These are phyloP conservation scores for Silene uniflora DNA, from an alignment of 148 eudicot genomes.

Conservation along the genomic window DNA sequence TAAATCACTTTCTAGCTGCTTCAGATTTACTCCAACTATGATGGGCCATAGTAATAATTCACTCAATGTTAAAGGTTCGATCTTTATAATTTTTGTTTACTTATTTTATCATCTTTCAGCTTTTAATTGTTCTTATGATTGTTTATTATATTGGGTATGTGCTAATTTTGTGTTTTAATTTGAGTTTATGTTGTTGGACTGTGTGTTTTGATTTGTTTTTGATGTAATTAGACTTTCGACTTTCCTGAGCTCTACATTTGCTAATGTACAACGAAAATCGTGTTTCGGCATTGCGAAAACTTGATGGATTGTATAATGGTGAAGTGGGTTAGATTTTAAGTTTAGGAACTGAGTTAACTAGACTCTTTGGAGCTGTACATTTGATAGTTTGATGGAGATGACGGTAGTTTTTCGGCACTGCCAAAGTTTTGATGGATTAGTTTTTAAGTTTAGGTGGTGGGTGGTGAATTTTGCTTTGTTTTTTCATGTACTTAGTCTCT, in stretches of 20 bases:
- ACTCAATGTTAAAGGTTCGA: slow-evolving; percentile 28
- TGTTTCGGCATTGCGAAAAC: background rate
- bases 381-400: too few relatives aligned
- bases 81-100: background rate
- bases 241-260: background rate
- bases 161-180: background rate
- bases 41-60: slow-evolving; percentile 20
- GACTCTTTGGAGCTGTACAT: too few relatives aligned
- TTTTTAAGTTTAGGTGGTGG: background rate
- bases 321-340: too few relatives aligned
- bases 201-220: background rate
- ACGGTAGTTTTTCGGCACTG: too few relatives aligned
- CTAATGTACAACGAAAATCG: background rate
- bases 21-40: slow-evolving; percentile 23
- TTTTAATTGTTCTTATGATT: background rate
- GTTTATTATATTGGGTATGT: background rate
- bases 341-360: too few relatives aligned
- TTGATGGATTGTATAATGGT: background rate
- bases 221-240: too few relatives aligned
- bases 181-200: background rate
- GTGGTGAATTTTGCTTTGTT: background rate
- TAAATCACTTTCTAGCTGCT: slow-evolving; percentile 9
- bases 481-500: too few relatives aligned
- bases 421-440: too few relatives aligned
- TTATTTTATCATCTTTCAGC: background rate